These are phyloP conservation scores for Penicillium fuscoglaucum DNA, from an alignment of 2,329 filamentous ascomycete species.

Conservation along the genomic window DNA sequence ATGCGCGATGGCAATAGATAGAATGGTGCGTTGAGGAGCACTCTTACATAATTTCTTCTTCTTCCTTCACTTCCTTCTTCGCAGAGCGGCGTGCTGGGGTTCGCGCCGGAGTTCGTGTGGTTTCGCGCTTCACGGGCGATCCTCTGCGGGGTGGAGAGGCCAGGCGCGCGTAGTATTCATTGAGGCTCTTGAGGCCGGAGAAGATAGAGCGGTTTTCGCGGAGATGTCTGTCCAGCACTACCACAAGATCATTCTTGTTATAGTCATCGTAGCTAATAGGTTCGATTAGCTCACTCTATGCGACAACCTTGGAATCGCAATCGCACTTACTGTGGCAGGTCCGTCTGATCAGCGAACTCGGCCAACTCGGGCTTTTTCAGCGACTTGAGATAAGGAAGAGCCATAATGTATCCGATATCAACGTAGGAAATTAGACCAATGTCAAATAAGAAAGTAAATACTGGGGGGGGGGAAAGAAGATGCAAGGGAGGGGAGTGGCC, in stretches of 20 bases:
- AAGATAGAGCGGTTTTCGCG: conserved; percentile 67
- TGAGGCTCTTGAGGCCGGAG: conserved; percentile 63
- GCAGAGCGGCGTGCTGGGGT: conserved; percentile 26
- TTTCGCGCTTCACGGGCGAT: conserved; percentile 54
- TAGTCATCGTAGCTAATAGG: conserved; percentile 63
- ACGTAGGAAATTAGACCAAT: conserved; percentile 12
- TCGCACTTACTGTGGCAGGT: conserved; percentile 68
- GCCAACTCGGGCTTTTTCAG: conserved; percentile 80
- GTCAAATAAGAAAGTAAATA: conserved; percentile 17
- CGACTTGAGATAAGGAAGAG: conserved; percentile 71
- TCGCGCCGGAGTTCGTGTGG: conserved; percentile 37
- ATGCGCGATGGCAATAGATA: conserved; percentile 15
- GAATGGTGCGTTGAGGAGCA: conserved; percentile 19
- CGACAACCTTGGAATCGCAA: background rate
- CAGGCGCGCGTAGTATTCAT: conserved; percentile 69
- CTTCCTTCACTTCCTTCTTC: conserved; percentile 42
- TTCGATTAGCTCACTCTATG: conserved; percentile 9
- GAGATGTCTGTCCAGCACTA: conserved; percentile 71
- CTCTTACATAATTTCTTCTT: conserved; percentile 43
- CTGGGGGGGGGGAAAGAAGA: conserved; percentile 14
- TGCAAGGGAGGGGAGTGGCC: conserved; percentile 21
- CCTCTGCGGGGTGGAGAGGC: conserved; percentile 36
- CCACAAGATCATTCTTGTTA: conserved; percentile 78
- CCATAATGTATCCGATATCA: conserved; percentile 53
- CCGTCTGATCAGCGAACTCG: conserved; percentile 70